Evolutionary conservation across 495 filamentous ascomycete genomes (phyloP).

Genomic region (Aspergillus haitiensis): DNA sequence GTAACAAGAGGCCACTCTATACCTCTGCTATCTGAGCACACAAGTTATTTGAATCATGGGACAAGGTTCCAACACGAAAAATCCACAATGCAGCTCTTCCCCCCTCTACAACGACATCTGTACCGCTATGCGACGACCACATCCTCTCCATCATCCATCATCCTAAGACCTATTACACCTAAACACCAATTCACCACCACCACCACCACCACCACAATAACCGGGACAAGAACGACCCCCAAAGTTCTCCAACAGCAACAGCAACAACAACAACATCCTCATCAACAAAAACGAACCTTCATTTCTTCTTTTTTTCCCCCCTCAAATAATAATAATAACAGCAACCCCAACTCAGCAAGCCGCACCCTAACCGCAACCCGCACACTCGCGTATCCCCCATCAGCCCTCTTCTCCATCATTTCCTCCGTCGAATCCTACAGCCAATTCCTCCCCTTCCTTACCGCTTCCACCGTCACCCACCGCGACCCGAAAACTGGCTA

Average conservation of each 20-base stretch:
- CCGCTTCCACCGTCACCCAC: conserved; percentile 66
- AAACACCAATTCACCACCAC: neutral
- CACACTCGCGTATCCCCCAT: conserved; percentile 74
- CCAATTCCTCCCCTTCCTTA: conserved; percentile 84
- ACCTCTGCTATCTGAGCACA: too few relatives aligned
- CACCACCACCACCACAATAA: neutral
- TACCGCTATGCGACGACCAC: too few relatives aligned
- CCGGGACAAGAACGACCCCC: too few relatives aligned
- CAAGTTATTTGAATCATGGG: too few relatives aligned
- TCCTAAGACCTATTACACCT: neutral
- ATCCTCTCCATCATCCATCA: neutral
- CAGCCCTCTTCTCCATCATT: conserved; percentile 74
- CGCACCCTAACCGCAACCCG: conserved; percentile 68
- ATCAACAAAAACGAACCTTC: conserved; percentile 30
- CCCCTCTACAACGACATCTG: neutral
- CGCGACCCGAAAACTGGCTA: conserved; percentile 53
- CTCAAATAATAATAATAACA: conserved; percentile 26
- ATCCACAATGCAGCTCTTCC: neutral
- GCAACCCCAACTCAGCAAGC: conserved; percentile 26
- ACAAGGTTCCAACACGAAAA: too few relatives aligned
- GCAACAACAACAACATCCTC: conserved; percentile 14
- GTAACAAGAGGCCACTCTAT: too few relatives aligned
- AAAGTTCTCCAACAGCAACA: neutral
- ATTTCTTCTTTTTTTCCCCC: conserved; percentile 40
- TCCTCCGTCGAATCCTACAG: conserved; percentile 80